These are phyloP conservation scores for Neostapfia colusana DNA, from an alignment of 176 grass and related monocot genomes.

Conservation along the genomic window DNA sequence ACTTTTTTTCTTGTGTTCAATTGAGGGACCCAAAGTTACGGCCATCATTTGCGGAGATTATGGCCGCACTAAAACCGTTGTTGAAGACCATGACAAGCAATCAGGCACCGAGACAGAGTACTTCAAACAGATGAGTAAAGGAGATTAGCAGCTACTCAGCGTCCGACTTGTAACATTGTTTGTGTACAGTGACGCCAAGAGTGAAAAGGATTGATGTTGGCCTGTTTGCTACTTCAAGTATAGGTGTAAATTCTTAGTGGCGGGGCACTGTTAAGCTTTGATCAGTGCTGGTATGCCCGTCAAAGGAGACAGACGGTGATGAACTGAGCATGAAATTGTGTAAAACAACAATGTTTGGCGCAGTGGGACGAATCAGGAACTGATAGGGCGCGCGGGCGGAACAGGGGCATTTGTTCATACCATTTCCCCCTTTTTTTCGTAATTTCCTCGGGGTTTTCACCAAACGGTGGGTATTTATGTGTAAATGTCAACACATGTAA, in stretches of 20 bases:
- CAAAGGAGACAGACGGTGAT: background rate
- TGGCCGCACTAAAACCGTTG: constrained; percentile 70
- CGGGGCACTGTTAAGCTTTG: constrained; percentile 18
- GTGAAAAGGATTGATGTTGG: constrained; percentile 42
- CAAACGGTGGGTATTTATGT: constrained; percentile 60
- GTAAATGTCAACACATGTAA: constrained; percentile 43
- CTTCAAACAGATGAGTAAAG: constrained; percentile 47
- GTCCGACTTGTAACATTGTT: constrained; percentile 49
- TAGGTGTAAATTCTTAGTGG: constrained; percentile 24
- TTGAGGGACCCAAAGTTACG: constrained; percentile 77
- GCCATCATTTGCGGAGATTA: constrained; percentile 92
- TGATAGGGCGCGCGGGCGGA: constrained; percentile 11
- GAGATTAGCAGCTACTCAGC: constrained; percentile 30
- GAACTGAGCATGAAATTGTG: constrained; percentile 30
- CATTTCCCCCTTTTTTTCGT: constrained; percentile 1
- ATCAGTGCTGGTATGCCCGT: constrained; percentile 9
- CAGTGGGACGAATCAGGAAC: constrained; percentile 8
- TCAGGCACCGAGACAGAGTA: constrained; percentile 61
- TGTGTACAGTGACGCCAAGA: constrained; percentile 65
- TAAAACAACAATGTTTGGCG: constrained; percentile 25
- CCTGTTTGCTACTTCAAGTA: constrained; percentile 40
- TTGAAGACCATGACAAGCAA: constrained; percentile 57
- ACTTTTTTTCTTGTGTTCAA: constrained; percentile 11
- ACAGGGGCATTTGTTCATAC: constrained; percentile 40
- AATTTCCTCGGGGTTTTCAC: constrained; percentile 20